These are phyloP conservation scores for Fraxinus dipetala DNA, from an alignment of 305 asterid species.

Conservation along the genomic window DNA sequence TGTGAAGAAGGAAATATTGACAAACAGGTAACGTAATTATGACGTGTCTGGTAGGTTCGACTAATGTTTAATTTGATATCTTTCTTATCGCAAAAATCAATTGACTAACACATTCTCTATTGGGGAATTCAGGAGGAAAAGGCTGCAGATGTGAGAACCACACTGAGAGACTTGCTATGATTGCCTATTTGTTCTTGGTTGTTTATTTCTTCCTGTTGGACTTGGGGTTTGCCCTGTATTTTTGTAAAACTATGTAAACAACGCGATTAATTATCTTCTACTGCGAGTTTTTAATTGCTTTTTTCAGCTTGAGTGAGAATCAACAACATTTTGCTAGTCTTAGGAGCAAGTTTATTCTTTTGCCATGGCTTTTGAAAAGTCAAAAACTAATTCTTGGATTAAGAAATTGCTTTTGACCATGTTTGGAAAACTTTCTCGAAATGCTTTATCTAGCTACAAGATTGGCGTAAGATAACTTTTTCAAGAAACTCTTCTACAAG, in stretches of 20 bases:
- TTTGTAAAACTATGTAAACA: constrained; percentile 12
- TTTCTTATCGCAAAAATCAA: neutral
- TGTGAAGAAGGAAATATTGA: constrained; percentile 20
- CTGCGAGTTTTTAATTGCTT: neutral
- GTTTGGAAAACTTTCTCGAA: neutral
- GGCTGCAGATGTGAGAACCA: constrained; percentile 40
- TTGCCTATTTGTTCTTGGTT: neutral
- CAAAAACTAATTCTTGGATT: neutral
- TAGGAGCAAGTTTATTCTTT: neutral
- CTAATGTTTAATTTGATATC: neutral
- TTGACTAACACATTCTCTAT: neutral
- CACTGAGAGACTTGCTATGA: constrained; percentile 53
- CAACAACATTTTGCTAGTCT: neutral
- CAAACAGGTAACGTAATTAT: constrained; percentile 31
- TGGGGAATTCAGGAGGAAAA: constrained; percentile 36
- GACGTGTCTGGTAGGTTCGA: neutral
- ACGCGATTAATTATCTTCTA: neutral
- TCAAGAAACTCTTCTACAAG: neutral
- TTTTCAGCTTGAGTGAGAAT: neutral
- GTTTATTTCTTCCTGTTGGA: neutral
- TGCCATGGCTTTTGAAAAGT: neutral
- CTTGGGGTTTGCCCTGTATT: constrained; percentile 15
- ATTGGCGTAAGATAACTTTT: neutral
- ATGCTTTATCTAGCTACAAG: neutral
- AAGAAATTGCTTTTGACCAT: neutral